These are phyloP conservation scores for Coemansia sp. DNA, from an alignment of 192 early-diverging fungal species.

Conservation along the genomic window DNA sequence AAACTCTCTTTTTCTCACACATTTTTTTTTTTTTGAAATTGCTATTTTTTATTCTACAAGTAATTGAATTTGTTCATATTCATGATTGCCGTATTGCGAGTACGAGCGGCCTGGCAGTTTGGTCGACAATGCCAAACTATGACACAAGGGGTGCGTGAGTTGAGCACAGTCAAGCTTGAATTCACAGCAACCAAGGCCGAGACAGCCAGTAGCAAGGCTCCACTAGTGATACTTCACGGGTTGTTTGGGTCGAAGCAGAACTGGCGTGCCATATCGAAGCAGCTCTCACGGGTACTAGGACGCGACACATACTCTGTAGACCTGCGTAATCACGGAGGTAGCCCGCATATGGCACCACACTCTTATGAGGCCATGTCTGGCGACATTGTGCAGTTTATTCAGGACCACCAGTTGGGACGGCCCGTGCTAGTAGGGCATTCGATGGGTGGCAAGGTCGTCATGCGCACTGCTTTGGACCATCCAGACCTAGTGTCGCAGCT, in stretches of 20 bases:
- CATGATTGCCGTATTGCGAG: background rate
- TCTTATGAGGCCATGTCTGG: constrained; percentile 76
- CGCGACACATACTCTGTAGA: constrained; percentile 75
- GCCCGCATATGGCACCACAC: constrained; percentile 65
- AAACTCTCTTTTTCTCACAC: background rate
- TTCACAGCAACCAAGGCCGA: constrained; percentile 21
- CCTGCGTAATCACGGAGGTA: constrained; percentile 93
- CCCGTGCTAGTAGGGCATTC: constrained; percentile 84
- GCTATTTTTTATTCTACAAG: background rate
- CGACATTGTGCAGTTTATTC: constrained; percentile 73
- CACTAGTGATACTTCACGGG: constrained; percentile 82
- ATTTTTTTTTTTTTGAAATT: background rate
- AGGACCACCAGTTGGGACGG: constrained; percentile 54
- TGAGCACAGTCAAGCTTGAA: constrained; percentile 31
- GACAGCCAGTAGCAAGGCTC: constrained; percentile 16
- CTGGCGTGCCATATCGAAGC: constrained; percentile 82
- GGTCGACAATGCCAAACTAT: background rate
- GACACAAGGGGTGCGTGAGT: background rate
- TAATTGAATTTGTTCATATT: background rate
- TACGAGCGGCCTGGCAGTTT: background rate
- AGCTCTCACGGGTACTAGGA: constrained; percentile 61
- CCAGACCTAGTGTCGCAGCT: constrained; percentile 57
- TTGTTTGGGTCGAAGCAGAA: constrained; percentile 95
- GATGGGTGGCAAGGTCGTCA: constrained; percentile 83
- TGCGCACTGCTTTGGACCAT: constrained; percentile 63